Base-by-base conservation (phyloP, 73 alveolate species). In the Effrenium voratum region DNA sequence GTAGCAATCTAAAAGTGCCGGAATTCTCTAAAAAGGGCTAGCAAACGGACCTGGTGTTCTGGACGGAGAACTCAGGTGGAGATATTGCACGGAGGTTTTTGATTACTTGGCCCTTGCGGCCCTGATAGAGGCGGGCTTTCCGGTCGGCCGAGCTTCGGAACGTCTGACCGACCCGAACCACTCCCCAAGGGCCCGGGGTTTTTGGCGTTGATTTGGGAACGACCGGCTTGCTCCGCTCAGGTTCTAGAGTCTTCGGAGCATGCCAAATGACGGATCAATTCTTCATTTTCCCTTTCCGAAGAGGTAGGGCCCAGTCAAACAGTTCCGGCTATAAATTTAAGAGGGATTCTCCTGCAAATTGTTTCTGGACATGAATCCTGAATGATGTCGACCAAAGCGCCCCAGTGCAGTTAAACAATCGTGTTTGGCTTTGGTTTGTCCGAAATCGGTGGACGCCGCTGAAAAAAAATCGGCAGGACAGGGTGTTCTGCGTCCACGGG, bases 51-150 rank as follows among this genome's bases (percentile, higher is more conserved):
- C n/a, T 52, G 63, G 63, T 52, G 63, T 19, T 52, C 26, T 52
- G 63, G 63, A 8, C 63, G 19, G 26, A 19, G 26, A 76, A 0
- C 60, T 40, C 72, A 90, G 97, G 50, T 99, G 99, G 99, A 99
- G 99, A 80, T 99, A 99, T 99, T 99, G 99, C 99, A 99, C 99
- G 19, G 99, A 99, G 99, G 99, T 99, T 77, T 99, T 99, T 93
- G 99, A 99, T 99, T 99, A 99, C 99, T 99, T 99, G 34, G 99
- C 99, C 80, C 98, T 99, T 75, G 99, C 99, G 50, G 99, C 99
- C 24, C 99, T 99, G 50, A 99, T 99, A 72, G 99, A 93, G 93
- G 99, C 66, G n/a, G n/a, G 40, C 36, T 36, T 6, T 2, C 68
- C n/a, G 84, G 41, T 73, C 49, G 12, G 83, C 32, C 28, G 24